phyloP scores from a whole-genome alignment of 345 rosid species.

The Excoecaria agallocha region DNA sequence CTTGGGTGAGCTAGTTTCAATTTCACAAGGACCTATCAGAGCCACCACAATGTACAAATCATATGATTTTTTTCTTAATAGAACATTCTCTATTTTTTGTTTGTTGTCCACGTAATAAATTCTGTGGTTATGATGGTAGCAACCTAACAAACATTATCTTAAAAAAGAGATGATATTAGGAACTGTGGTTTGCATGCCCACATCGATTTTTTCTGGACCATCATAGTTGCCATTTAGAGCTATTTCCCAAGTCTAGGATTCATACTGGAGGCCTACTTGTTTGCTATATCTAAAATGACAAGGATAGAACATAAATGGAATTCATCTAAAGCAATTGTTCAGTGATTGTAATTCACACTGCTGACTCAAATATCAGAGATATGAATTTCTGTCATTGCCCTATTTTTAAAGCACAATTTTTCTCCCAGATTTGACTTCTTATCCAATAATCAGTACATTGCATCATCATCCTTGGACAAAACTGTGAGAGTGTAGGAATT shows the following conservation, averaged over 20 bases:
- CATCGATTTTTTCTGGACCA: background rate
- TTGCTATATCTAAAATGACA: background rate
- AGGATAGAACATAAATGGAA: background rate
- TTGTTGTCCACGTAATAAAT: too few relatives aligned
- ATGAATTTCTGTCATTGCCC: too few relatives aligned
- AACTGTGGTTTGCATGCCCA: background rate
- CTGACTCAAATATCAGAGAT: too few relatives aligned
- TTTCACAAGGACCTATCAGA: too few relatives aligned
- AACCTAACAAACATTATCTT: background rate
- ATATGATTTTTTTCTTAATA: too few relatives aligned
- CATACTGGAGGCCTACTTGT: background rate
- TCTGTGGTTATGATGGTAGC: too few relatives aligned
- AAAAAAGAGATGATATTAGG: background rate
- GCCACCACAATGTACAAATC: too few relatives aligned
- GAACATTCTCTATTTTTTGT: too few relatives aligned
- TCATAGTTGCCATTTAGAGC: background rate
- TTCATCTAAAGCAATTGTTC: background rate
- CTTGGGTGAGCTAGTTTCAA: too few relatives aligned
- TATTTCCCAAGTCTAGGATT: background rate
- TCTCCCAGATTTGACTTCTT: conserved; percentile 97
- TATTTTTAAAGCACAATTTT: too few relatives aligned
- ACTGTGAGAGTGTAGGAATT: conserved; percentile 98
- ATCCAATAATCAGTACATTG: conserved; percentile 94
- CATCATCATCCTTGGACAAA: conserved; percentile 89
- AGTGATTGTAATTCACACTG: background rate